Evolutionary conservation across 352 stramenopile genomes (phyloP).

Genomic region (Globisporangium canariense): DNA sequence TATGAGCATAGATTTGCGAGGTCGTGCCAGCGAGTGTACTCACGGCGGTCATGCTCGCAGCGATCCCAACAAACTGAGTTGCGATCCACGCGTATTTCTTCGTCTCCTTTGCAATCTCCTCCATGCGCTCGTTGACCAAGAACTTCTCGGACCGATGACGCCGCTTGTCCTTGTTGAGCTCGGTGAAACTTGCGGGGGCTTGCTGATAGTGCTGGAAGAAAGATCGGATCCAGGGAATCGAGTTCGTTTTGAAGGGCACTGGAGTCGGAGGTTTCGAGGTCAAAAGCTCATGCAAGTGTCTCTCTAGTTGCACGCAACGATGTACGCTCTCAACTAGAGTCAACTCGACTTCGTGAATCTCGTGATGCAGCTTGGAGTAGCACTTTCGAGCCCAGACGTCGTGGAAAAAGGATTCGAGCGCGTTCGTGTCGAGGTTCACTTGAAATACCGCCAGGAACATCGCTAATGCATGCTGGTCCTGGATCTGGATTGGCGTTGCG

Average conservation of each 20-base stretch:
- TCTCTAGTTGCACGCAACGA: conserved; percentile 4
- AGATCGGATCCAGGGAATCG: not conserved
- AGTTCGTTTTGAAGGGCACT: not conserved
- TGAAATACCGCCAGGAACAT: conserved; percentile 28
- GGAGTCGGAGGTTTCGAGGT: not conserved
- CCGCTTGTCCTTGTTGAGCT: conserved; percentile 7
- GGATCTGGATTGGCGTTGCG: conserved; percentile 9
- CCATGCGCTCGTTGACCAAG: conserved; percentile 8
- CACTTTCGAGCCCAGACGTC: conserved; percentile 19
- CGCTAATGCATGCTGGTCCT: conserved; percentile 18
- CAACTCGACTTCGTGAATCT: conserved; percentile 17
- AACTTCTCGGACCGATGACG: conserved; percentile 10
- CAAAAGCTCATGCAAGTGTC: not conserved
- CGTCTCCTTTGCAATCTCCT: not conserved
- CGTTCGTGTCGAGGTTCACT: conserved; percentile 4
- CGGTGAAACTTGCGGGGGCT: not conserved
- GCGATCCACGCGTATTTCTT: not conserved
- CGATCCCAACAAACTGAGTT: conserved; percentile 16
- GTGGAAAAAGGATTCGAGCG: conserved; percentile 23
- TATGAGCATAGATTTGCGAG: conserved; percentile 30
- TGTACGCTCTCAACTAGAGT: conserved; percentile 12
- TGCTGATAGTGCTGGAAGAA: conserved; percentile 13
- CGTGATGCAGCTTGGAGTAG: conserved; percentile 14
- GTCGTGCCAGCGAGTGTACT: conserved; percentile 15
- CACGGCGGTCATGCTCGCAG: conserved; percentile 21